Base-by-base conservation (phyloP, 257 asterid genomes). In the Solanum sejunctum region DNA sequence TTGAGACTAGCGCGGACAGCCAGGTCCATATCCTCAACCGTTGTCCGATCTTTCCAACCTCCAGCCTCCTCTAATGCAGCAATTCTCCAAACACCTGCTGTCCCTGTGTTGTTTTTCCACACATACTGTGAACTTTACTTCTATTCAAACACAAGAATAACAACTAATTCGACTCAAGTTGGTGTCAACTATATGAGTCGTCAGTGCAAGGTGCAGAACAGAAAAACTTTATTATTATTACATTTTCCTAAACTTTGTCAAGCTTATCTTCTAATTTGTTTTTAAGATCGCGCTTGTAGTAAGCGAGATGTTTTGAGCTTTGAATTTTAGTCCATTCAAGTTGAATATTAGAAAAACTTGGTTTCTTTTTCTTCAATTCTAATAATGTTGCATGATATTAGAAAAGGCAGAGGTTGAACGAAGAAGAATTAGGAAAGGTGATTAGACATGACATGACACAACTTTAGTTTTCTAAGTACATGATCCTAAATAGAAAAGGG, bases 1-100 rank as follows among this genome's bases (percentile, higher is more conserved):
- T 86, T 89, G 82, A 86, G 92, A 80, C 87, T 84, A 51, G 92
- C 92, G 13, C 91, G 85, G n/a, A 89, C 91, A 26, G 92, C 89
- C 64, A 89, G 83, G 49, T 89, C 92, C 92, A 89, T 85, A 55
- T 89, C 92, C 71, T 89, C 91, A 47, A 89, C 92, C 13, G 91
- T 90, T 58, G 92, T 90, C 72, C 92, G 67, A 47, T 88, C 89
- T 55, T 88, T 88, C 92, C 92, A 90, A 7, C 92, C 92, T 21
- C 92, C 92, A 4, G 92, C 92, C 79, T 88, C 89, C 10, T 90
- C 86, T 4, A 90, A 85, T 3, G 92, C 91, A 4, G 86, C 83
- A 4, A 86, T 60, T 90, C 92, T 75, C 92, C 92, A 90, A 12
- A 90, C 88, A 56, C 92, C 91, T 9, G 91, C 92, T 18, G 89